Evolutionary conservation across 2,329 filamentous ascomycete genomes (phyloP).

Genomic region (Dissoconium aciculare): DNA sequence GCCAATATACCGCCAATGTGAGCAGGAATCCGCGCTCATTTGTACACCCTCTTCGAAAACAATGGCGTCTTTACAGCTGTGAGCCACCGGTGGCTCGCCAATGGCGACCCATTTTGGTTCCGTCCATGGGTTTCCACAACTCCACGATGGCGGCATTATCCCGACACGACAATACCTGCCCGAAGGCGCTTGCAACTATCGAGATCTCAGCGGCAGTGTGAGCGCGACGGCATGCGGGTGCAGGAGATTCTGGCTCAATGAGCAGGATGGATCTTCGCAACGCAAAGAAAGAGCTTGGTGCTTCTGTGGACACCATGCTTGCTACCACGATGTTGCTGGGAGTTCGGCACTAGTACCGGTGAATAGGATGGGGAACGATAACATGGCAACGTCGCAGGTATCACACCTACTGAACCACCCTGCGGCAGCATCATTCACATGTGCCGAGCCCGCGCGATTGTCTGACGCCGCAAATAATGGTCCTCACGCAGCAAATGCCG

Average conservation of each 20-base stretch:
- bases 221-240: conserved; percentile 36
- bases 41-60: conserved; percentile 1
- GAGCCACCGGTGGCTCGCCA: conserved; percentile 22
- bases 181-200: conserved; percentile 39
- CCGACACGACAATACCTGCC: conserved; percentile 25
- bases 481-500: too few species aligned
- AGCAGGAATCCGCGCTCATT: conserved; percentile 3
- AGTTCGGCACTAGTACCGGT: too few species aligned
- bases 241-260: conserved; percentile 35
- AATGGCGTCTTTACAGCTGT: conserved; percentile 19
- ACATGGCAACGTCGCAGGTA: background rate
- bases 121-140: conserved; percentile 10
- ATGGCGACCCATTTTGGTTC: conserved; percentile 20
- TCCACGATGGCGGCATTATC: conserved; percentile 11
- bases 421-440: too few species aligned
- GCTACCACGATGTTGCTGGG: conserved; percentile 31
- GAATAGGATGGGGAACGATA: too few species aligned
- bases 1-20: conserved; percentile 2
- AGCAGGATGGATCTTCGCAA: conserved; percentile 12
- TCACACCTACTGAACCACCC: too few species aligned
- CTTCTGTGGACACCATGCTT: conserved; percentile 43
- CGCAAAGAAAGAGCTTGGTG: conserved; percentile 28
- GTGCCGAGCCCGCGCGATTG: too few species aligned
- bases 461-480: too few species aligned
- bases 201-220: conserved; percentile 31